phyloP scores from a whole-genome alignment of 768 basidiomycete species.

The Mycena kentingensis region DNA sequence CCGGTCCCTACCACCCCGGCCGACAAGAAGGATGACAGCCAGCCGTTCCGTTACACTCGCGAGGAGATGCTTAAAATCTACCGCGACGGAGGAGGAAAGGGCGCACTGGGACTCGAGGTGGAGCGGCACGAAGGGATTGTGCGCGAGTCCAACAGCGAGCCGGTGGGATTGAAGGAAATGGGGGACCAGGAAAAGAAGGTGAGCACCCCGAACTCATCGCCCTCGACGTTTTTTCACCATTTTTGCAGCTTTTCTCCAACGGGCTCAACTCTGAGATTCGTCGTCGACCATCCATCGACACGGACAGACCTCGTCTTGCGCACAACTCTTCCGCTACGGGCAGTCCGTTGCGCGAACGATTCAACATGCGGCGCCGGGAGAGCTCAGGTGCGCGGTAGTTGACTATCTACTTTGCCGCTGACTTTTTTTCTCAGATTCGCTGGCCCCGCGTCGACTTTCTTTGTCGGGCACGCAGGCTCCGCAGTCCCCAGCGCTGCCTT shows the following conservation, averaged over 20 bases:
- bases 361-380: constrained; percentile 64
- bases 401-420: constrained; percentile 10
- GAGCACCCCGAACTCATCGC: constrained; percentile 24
- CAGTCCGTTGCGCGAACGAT: constrained; percentile 69
- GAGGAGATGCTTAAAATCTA: constrained; percentile 85
- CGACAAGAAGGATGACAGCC: constrained; percentile 63
- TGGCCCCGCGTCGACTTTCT: constrained; percentile 69
- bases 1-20: constrained; percentile 48
- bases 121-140: constrained; percentile 91
- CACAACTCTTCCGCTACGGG: constrained; percentile 46
- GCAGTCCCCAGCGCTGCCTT: constrained; percentile 59
- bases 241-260: constrained; percentile 72
- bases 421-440: constrained; percentile 50
- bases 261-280: constrained; percentile 86
- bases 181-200: constrained; percentile 89
- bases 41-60: constrained; percentile 86
- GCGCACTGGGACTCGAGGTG: constrained; percentile 79
- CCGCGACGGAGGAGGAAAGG: constrained; percentile 73
- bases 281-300: constrained; percentile 78
- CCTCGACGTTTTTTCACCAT: constrained; percentile 21
- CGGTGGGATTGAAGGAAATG: constrained; percentile 77
- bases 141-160: constrained; percentile 71
- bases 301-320: constrained; percentile 61
- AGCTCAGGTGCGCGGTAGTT: constrained; percentile 56
- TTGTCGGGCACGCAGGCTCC: constrained; percentile 61